Conservation (phyloP, 1,139 yeast species). For the Candida tetrigidarum region DNA sequence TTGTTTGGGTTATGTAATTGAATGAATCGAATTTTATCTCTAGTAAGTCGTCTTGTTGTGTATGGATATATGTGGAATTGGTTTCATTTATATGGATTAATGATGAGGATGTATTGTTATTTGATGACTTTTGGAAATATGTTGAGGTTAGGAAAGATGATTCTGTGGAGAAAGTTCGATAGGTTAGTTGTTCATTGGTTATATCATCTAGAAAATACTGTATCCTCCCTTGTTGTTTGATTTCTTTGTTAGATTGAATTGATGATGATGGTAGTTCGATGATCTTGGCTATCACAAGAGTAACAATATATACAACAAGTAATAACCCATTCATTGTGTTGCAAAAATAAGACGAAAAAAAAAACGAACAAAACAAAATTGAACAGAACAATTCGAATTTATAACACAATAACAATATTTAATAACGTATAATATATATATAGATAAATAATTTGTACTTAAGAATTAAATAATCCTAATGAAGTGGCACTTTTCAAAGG, state of each 20-base stretch:
- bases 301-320: neutral
- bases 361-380: neutral
- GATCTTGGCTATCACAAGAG: neutral
- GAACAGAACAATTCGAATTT: neutral
- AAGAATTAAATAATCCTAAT: conserved; percentile 7
- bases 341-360: neutral
- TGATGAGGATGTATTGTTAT: neutral
- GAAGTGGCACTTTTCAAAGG: conserved; percentile 62
- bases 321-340: conserved; percentile 1
- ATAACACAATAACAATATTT: too few species aligned
- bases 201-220: neutral
- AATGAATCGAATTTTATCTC: conserved; percentile 6
- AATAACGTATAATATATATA: neutral
- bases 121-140: neutral
- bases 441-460: neutral
- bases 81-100: conserved; percentile 11
- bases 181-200: neutral
- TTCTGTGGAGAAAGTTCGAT: neutral
- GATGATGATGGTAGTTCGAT: neutral
- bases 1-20: neutral
- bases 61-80: conserved; percentile 9
- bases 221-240: neutral
- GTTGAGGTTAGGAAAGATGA: neutral
- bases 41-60: neutral
- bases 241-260: neutral